These are phyloP conservation scores for Deinandra increscens DNA, from an alignment of 129 eudicot species.

Conservation along the genomic window DNA sequence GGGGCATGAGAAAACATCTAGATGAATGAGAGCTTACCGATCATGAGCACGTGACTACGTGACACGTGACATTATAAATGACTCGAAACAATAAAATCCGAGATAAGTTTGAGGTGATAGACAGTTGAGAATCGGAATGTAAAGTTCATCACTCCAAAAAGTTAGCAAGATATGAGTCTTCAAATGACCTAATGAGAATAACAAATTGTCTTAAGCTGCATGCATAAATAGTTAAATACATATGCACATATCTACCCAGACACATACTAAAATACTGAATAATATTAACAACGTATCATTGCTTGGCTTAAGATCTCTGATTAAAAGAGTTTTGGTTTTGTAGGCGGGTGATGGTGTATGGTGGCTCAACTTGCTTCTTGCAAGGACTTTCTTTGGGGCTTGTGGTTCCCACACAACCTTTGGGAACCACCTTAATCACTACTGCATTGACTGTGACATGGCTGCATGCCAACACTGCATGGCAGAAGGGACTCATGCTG, in stretches of 20 bases:
- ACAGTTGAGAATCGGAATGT: slow-evolving; percentile 1
- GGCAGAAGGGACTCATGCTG: slow-evolving; percentile 32
- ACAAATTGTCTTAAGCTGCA: background rate
- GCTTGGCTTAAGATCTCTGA: background rate
- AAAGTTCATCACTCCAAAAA: slow-evolving; percentile 15
- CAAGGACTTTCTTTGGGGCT: slow-evolving; percentile 37
- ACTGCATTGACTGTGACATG: slow-evolving; percentile 56
- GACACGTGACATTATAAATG: no score
- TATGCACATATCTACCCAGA: background rate
- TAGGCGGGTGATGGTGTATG: slow-evolving; percentile 7
- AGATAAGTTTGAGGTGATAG: slow-evolving; percentile 14
- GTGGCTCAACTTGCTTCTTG: slow-evolving; percentile 37
- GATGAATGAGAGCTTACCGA: no score
- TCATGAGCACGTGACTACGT: no score
- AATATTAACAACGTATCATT: background rate
- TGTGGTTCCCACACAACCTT: slow-evolving; percentile 37
- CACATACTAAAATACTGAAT: background rate
- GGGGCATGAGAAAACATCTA: no score
- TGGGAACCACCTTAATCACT: slow-evolving; percentile 38
- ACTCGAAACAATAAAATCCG: no score
- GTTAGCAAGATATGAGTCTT: slow-evolving; percentile 8
- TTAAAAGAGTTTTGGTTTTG: slow-evolving; percentile 8
- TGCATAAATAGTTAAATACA: background rate
- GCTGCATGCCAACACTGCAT: slow-evolving; percentile 53
- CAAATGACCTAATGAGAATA: slow-evolving; percentile 8